These are phyloP conservation scores for Chlamydomonas sp. DNA, from an alignment of 139 green algal genomes.

Conservation along the genomic window DNA sequence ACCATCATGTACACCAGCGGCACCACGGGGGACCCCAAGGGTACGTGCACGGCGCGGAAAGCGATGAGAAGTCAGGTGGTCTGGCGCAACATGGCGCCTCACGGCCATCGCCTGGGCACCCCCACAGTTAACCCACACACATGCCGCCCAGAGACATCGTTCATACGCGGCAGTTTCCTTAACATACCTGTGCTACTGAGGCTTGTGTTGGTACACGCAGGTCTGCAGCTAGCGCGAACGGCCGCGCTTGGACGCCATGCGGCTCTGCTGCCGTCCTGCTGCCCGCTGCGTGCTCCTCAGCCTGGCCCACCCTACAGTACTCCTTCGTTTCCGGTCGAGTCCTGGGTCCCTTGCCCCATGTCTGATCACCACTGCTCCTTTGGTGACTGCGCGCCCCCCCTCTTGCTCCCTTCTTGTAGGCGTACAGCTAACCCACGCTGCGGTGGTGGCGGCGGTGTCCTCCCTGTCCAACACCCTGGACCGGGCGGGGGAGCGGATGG, in stretches of 20 bases:
- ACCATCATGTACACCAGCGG: conserved; percentile 95
- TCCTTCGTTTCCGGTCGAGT: too few relatives aligned
- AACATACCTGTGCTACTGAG: too few relatives aligned
- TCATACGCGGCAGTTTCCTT: too few relatives aligned
- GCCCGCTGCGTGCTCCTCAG: too few relatives aligned
- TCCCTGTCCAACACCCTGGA: conserved; percentile 31
- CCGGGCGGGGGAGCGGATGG: conserved; percentile 52
- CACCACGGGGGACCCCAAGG: conserved; percentile 84
- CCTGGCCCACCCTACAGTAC: too few relatives aligned
- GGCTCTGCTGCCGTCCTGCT: too few relatives aligned
- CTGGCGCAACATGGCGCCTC: neutral
- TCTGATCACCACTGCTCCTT: neutral
- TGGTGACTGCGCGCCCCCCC: neutral
- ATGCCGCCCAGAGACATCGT: too few relatives aligned
- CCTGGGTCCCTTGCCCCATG: neutral
- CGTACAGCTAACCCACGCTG: conserved; percentile 76
- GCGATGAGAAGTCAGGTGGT: neutral
- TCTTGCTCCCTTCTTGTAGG: neutral
- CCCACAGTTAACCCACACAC: too few relatives aligned
- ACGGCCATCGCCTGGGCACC: too few relatives aligned
- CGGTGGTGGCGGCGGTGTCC: conserved; percentile 61
- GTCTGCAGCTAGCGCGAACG: too few relatives aligned
- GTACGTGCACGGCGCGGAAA: neutral
- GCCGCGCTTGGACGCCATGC: too few relatives aligned
- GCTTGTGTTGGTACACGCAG: too few relatives aligned